Percentiles rank a stretch among this genome's conserved stretches.
phyloP scores from a whole-genome alignment of 2,329 filamentous ascomycete species.

The Alternaria arborescens region DNA sequence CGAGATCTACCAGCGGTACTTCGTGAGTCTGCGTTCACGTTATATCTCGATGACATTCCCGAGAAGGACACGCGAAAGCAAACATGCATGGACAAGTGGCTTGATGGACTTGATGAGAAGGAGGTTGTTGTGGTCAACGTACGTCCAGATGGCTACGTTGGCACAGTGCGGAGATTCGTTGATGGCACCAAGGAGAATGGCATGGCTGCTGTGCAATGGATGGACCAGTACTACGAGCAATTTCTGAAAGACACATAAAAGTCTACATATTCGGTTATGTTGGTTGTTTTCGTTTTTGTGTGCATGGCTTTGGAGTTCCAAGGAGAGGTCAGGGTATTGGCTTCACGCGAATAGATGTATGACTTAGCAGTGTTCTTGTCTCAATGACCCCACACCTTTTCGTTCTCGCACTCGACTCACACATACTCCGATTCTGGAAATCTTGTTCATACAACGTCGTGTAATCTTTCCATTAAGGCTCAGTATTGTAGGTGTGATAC shows the following conservation, averaged over 20 bases:
- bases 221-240: slow-evolving; percentile 61
- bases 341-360: background rate
- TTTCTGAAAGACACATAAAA: slow-evolving; percentile 51
- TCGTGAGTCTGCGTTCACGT: slow-evolving; percentile 73
- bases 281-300: background rate
- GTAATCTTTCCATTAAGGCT: background rate
- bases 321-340: background rate
- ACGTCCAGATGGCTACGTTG: slow-evolving; percentile 77
- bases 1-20: slow-evolving; percentile 69
- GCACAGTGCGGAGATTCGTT: slow-evolving; percentile 62
- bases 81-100: slow-evolving; percentile 73
- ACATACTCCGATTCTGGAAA: background rate
- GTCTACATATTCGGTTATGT: background rate
- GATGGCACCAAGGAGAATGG: slow-evolving; percentile 42
- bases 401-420: background rate
- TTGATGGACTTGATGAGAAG: slow-evolving; percentile 64
- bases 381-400: background rate
- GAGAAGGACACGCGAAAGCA: slow-evolving; percentile 62
- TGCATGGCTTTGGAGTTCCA: slow-evolving; percentile 5
- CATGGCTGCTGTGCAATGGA: slow-evolving; percentile 53
- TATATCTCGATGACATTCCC: slow-evolving; percentile 74
- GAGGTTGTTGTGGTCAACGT: slow-evolving; percentile 73
- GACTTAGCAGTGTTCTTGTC: background rate
- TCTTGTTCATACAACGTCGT: background rate
- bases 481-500: background rate